Percentiles rank a stretch among this genome's conserved stretches.
Evolutionary conservation across 768 basidiomycete genomes (phyloP).

Genomic region (Hericium coralloides): DNA sequence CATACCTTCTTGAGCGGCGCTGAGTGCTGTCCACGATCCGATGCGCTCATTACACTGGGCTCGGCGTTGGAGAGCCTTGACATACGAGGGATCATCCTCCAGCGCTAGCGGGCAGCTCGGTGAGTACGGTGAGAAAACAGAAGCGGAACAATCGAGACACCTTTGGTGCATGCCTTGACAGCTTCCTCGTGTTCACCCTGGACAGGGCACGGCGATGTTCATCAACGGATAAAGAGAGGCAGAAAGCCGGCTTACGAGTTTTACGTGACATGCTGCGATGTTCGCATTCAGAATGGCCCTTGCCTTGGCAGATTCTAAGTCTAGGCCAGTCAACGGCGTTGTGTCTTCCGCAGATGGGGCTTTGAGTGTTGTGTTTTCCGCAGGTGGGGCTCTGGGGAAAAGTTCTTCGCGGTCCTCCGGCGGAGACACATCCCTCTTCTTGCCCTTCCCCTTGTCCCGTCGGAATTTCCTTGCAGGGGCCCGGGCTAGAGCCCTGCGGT

Average conservation of each 20-base stretch:
- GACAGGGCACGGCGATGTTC: background rate
- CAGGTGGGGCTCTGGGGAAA: conserved; percentile 1
- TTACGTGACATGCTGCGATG: conserved; percentile 77
- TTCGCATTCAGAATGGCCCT: conserved; percentile 80
- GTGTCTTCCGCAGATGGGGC: background rate
- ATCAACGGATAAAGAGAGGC: background rate
- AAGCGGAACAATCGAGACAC: conserved; percentile 4
- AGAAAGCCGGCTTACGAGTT: conserved; percentile 44
- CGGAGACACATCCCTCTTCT: conserved; percentile 11
- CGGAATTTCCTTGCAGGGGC: conserved; percentile 42
- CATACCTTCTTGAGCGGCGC: conserved; percentile 76
- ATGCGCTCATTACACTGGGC: conserved; percentile 78
- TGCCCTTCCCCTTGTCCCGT: conserved; percentile 14
- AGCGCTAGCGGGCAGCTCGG: conserved; percentile 45
- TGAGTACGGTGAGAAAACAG: background rate
- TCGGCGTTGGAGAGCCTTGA: conserved; percentile 86
- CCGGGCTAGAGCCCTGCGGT: conserved; percentile 56
- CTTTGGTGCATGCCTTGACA: conserved; percentile 15
- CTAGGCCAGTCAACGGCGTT: conserved; percentile 23
- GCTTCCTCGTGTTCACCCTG: conserved; percentile 12
- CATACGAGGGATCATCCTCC: conserved; percentile 74
- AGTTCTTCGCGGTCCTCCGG: conserved; percentile 15
- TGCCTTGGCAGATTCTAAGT: conserved; percentile 42
- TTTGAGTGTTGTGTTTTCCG: conserved; percentile 8
- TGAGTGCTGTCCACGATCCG: conserved; percentile 75